A percentile compares a stretch with the other conserved stretches of the same genome.
These are phyloP conservation scores for Fusarium robinianum DNA, from an alignment of 2,329 filamentous ascomycete genomes.

Conservation along the genomic window DNA sequence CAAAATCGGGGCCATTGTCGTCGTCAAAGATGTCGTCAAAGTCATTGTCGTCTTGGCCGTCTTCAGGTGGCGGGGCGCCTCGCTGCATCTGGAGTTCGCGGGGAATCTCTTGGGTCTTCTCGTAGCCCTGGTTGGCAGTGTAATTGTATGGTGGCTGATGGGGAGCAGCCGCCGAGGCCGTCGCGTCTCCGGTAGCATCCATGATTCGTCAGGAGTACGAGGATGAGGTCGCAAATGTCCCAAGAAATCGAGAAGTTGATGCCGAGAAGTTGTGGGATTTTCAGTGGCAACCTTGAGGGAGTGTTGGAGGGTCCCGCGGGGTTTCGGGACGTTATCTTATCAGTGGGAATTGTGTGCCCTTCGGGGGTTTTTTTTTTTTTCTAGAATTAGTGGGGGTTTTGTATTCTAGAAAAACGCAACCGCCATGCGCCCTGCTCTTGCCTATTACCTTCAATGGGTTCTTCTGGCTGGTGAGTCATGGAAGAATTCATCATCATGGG, in stretches of 20 bases:
- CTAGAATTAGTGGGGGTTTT: constrained; percentile 15
- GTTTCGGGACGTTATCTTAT: constrained; percentile 33
- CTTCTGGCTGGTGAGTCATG: too few species aligned
- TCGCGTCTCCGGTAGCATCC: constrained; percentile 19
- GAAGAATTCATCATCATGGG: too few species aligned
- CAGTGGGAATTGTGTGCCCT: constrained; percentile 12
- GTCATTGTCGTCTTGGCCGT: constrained; percentile 33
- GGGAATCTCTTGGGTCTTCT: constrained; percentile 43
- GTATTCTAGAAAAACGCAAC: too few species aligned
- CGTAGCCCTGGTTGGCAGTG: constrained; percentile 50
- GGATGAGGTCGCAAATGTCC: constrained; percentile 8
- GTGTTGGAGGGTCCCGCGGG: constrained; percentile 31
- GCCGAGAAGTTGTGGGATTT: constrained; percentile 24
- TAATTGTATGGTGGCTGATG: constrained; percentile 53
- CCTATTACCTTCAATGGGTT: too few species aligned
- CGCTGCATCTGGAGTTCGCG: constrained; percentile 39
- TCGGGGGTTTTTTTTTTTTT: constrained; percentile 11
- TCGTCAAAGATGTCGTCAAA: constrained; percentile 43
- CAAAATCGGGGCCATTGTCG: constrained; percentile 62
- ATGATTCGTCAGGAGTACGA: constrained; percentile 17
- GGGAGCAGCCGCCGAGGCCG: constrained; percentile 46
- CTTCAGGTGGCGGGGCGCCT: constrained; percentile 28
- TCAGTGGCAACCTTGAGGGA: constrained; percentile 31
- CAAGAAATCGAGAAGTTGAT: constrained; percentile 7
- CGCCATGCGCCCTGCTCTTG: too few species aligned